Base-by-base conservation (phyloP, 192 early-diverging fungal genomes). In the Rhizoclosmatium globosum region DNA sequence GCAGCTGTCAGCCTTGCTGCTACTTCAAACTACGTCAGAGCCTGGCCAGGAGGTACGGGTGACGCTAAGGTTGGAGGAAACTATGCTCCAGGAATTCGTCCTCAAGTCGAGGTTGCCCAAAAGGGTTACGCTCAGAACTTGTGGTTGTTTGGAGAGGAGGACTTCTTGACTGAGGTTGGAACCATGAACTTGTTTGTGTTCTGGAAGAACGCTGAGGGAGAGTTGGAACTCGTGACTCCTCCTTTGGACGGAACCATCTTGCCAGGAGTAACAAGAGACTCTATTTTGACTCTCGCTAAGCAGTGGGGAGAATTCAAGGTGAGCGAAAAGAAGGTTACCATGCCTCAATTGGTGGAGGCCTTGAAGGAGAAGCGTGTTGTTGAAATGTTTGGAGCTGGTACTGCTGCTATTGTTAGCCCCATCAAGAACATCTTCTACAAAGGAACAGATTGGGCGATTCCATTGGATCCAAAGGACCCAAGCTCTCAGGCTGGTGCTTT, bases 141-240 rank as follows among this genome's bases (percentile, higher is more conserved):
- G 81, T 98, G 97, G 97, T 85, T 97, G 31, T 97, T 96, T 85
- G 97, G 97, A 74, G 71, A 87, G 23, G 87, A 97, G 21, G 87
- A 94, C 78, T 85, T 93, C 79, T 84, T 98, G 64, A 98, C 95
- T 64, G 97, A 98, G 85, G 96, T 98, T 47, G 97, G 97, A 45
- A 96, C 97, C 43, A 97, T 97, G 95, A 98, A 98, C 89, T 91
- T 94, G 82, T 98, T 98, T 87, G 89, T 94, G 45, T 88, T 87
- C 85, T 95, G 93, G 94, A 93, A 89, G 79, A 96, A 95, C 85
- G 92, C 93, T 64, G 58, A 90, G 48, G 94, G 94, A 64, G 91
- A 96, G 80, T 84, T 48, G 13, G 96, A 98, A 87, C 89, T 98
- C 57, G 84, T 94, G 7, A 98, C 97, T 11, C 97, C 97, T 39